phyloP scores from a whole-genome alignment of 2,329 filamentous ascomycete species.

The Ophiognomonia clavigignenti-juglandacearum region DNA sequence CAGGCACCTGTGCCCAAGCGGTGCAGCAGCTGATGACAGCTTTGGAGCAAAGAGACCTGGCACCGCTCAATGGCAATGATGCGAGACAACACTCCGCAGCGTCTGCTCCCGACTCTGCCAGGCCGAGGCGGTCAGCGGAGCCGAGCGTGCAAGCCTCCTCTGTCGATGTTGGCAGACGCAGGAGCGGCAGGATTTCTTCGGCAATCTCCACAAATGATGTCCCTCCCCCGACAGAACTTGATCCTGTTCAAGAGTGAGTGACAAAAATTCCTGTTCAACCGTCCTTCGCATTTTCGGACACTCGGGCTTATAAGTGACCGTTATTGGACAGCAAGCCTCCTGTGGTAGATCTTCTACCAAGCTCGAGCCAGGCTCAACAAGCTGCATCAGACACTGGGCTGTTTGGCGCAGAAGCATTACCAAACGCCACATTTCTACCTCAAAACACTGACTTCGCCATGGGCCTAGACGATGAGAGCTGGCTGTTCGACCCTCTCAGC shows the following conservation, averaged over 20 bases:
- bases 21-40: slow-evolving; percentile 15
- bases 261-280: background rate
- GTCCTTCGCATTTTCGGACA: background rate
- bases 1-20: slow-evolving; percentile 16
- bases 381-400: background rate
- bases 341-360: background rate
- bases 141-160: background rate
- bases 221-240: background rate
- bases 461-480: too few relatives aligned
- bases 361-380: background rate
- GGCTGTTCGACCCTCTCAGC: slow-evolving; percentile 18
- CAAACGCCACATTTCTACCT: background rate
- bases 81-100: background rate
- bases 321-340: background rate
- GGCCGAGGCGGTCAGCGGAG: background rate
- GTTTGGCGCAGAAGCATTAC: background rate
- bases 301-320: background rate
- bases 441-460: background rate
- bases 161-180: background rate
- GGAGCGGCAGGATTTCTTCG: background rate
- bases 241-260: background rate
- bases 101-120: background rate
- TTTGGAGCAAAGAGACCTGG: slow-evolving; percentile 9
- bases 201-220: background rate
- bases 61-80: background rate